Conservation (phyloP, 2,329 filamentous ascomycete genomes). For the Zymoseptoria crescenta region DNA sequence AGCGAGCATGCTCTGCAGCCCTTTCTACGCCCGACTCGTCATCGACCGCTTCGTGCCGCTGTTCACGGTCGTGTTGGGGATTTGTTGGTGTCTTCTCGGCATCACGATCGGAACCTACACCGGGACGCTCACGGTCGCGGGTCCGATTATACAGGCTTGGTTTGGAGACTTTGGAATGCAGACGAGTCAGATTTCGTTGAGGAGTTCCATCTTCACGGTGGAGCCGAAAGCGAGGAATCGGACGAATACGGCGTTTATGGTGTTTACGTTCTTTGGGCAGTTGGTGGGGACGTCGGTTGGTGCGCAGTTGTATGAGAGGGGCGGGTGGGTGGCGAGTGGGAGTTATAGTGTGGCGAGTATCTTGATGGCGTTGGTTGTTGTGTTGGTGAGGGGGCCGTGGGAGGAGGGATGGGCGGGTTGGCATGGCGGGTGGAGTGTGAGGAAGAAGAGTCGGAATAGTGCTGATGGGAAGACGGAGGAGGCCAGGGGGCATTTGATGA, state of each 20-base stretch:
- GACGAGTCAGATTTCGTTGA: conserved; percentile 65
- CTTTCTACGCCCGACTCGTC: conserved; percentile 61
- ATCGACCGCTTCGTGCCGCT: conserved; percentile 64
- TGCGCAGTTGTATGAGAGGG: conserved; percentile 47
- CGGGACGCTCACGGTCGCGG: conserved; percentile 58
- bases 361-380: conserved; percentile 37
- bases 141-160: conserved; percentile 64
- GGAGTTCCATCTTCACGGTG: conserved; percentile 61
- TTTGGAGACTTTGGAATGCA: conserved; percentile 65
- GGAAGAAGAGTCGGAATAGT: conserved; percentile 32
- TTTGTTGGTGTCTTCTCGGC: conserved; percentile 52
- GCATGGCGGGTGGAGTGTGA: conserved; percentile 49
- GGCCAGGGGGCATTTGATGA: conserved; percentile 7
- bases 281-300: conserved; percentile 54
- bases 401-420: conserved; percentile 54
- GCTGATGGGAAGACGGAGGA: conserved; percentile 33
- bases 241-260: conserved; percentile 78
- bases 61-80: conserved; percentile 57
- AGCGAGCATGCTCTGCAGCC: conserved; percentile 57
- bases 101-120: conserved; percentile 62
- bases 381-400: conserved; percentile 45
- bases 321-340: conserved; percentile 51
- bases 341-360: conserved; percentile 51
- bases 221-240: conserved; percentile 65
- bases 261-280: conserved; percentile 66